Conservation (phyloP, 2,329 filamentous ascomycete species). For the Plenodomus tracheiphilus region DNA sequence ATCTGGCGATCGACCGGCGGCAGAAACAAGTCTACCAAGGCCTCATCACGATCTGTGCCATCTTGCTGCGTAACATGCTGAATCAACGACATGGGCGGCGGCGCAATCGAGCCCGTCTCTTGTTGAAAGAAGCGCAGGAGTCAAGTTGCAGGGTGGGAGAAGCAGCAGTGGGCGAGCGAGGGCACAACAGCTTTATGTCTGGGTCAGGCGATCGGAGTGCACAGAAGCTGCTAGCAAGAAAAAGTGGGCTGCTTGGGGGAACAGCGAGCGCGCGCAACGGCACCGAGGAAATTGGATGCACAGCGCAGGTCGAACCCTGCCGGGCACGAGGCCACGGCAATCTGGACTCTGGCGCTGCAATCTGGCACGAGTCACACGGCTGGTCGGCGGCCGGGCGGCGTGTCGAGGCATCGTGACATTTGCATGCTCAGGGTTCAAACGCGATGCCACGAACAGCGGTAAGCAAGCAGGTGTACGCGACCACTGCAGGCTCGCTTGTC, state of each 20-base stretch:
- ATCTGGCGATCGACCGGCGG: constrained; percentile 38
- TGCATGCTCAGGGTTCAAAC: background rate
- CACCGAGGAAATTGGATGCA: constrained; percentile 18
- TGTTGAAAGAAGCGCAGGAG: constrained; percentile 10
- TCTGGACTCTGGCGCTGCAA: constrained; percentile 5
- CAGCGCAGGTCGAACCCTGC: constrained; percentile 3
- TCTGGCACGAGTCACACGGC: background rate
- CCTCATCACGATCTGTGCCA: constrained; percentile 52
- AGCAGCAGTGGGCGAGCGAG: background rate
- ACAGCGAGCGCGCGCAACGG: constrained; percentile 3
- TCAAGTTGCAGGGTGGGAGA: constrained; percentile 2
- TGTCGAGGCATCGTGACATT: background rate
- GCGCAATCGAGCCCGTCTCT: constrained; percentile 12
- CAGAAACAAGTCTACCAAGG: constrained; percentile 41
- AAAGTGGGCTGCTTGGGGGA: constrained; percentile 7
- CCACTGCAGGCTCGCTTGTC: background rate
- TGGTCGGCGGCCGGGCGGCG: background rate
- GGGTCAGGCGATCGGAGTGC: constrained; percentile 5
- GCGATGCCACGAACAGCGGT: background rate
- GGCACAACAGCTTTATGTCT: background rate
- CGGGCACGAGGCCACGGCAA: constrained; percentile 18
- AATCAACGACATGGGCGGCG: constrained; percentile 53
- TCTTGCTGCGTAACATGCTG: constrained; percentile 57
- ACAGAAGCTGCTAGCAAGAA: constrained; percentile 7
- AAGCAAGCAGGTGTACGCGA: background rate